Base-by-base conservation (phyloP, 768 basidiomycete genomes). In the Pholiota conissans region DNA sequence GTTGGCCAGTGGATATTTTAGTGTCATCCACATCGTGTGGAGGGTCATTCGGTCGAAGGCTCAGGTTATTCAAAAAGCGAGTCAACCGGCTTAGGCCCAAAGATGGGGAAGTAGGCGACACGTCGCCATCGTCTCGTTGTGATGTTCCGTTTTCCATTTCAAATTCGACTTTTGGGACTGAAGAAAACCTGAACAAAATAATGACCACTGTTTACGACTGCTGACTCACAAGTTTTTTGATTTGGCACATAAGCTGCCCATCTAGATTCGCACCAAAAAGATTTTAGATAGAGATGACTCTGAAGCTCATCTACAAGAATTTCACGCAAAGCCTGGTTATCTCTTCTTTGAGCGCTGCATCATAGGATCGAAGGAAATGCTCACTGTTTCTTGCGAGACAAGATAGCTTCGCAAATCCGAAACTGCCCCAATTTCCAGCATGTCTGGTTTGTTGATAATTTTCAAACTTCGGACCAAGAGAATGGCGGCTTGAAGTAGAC, bases 261-360 rank as follows among this genome's bases (percentile, higher is more conserved):
- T 28, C 96, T 85, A 5, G 87, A 83, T 63, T 98, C 96, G 67
- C 93, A 95, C 86, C 95, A 97, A 70, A 94, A 96, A 0, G 90
- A 92, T 67, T 96, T 97, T 58, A 99, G 84, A 72, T 97, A 99
- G n/a, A 99, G 74, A 72, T 99, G 97, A 63, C 87, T 93, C 67
- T 98, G 95, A 11, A 99, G 80, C 67, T 99, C 97, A 63, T 99
- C 97, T 6, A 95, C 79, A 56, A 99, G 75, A 55, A 98, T 97
- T 62, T 98, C 97, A 46, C 91, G 82, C 42, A 99, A 74, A 10
- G 91, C 89, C 96, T 98, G 56, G 20, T 46, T 29, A 13, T 11
- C 14, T 27, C 16, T 20, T 29, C 24, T 47, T 24, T 49, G 30
- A 56, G 49, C 57, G 27, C 56, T 58, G 53, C 54, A 39, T 18